phyloP scores from a whole-genome alignment of 2,329 filamentous ascomycete genomes.

The Arthroderma sp. region DNA sequence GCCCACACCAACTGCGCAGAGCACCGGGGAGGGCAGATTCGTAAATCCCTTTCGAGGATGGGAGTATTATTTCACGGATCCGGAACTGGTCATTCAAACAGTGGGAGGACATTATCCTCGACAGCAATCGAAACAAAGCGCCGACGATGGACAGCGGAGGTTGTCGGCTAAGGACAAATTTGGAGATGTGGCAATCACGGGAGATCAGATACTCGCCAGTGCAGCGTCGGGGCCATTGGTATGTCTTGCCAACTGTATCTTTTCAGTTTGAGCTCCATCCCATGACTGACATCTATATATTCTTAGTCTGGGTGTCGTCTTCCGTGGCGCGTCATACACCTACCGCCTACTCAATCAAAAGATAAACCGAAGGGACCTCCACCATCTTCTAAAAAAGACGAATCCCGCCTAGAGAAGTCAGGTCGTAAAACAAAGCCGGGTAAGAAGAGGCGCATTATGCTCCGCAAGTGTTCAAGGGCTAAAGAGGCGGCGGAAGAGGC shows the following conservation, averaged over 20 bases:
- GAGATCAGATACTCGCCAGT: constrained; percentile 19
- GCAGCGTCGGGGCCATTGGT: constrained; percentile 22
- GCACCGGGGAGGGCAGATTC: constrained; percentile 22
- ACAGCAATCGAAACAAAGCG: background rate
- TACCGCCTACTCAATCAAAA: constrained; percentile 16
- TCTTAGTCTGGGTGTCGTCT: constrained; percentile 27
- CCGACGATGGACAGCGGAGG: background rate
- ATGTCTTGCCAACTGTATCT: constrained; percentile 8
- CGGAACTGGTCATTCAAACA: constrained; percentile 13
- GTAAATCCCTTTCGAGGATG: constrained; percentile 29
- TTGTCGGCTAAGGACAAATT: constrained; percentile 16
- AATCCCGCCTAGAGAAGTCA: background rate
- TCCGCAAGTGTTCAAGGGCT: constrained; percentile 22
- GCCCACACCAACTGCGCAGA: constrained; percentile 21
- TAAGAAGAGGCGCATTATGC: constrained; percentile 29
- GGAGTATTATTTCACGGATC: constrained; percentile 29
- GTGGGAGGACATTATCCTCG: background rate
- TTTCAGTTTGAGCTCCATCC: background rate
- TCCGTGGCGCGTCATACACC: constrained; percentile 27
- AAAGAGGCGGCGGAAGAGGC: constrained; percentile 15
- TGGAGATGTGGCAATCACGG: constrained; percentile 25
- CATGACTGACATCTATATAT: background rate
- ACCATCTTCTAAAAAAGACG: no score
- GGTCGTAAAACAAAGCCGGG: constrained; percentile 27
- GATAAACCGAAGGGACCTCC: no score